phyloP scores from a whole-genome alignment of 78 protist genomes.

The Protostelium mycophagum region DNA sequence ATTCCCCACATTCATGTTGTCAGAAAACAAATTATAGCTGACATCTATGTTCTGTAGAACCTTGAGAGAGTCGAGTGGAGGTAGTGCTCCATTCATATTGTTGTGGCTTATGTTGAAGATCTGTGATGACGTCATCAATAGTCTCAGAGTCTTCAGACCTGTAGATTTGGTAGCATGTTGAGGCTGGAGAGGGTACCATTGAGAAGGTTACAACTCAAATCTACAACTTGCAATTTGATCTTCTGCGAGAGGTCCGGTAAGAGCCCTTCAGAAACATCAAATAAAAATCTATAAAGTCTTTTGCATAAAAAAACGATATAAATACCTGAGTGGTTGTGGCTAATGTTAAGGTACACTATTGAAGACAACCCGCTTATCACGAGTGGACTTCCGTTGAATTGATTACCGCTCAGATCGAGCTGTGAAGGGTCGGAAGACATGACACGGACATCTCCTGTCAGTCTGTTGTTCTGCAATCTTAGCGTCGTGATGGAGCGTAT shows the following conservation, averaged over 20 bases:
- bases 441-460: not conserved
- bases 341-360: not conserved
- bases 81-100: not conserved
- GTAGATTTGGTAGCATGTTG: not conserved
- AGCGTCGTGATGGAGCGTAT: not conserved
- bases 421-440: not conserved
- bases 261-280: not conserved
- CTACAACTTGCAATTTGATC: not conserved
- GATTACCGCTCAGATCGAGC: not conserved
- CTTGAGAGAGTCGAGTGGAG: not conserved
- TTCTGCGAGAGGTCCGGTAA: not conserved
- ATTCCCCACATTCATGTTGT: not conserved
- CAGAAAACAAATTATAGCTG: not conserved
- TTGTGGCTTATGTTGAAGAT: not conserved
- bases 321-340: not conserved
- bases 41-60: not conserved
- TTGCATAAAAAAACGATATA: too few species aligned
- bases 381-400: not conserved
- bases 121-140: too few species aligned
- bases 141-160: not conserved
- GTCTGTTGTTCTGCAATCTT: not conserved
- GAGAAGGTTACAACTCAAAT: not conserved
- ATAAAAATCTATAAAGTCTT: not conserved
- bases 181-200: not conserved
- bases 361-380: not conserved